Base-by-base conservation (phyloP, 176 grass and related monocot species). In the Saccharum spontaneum region DNA sequence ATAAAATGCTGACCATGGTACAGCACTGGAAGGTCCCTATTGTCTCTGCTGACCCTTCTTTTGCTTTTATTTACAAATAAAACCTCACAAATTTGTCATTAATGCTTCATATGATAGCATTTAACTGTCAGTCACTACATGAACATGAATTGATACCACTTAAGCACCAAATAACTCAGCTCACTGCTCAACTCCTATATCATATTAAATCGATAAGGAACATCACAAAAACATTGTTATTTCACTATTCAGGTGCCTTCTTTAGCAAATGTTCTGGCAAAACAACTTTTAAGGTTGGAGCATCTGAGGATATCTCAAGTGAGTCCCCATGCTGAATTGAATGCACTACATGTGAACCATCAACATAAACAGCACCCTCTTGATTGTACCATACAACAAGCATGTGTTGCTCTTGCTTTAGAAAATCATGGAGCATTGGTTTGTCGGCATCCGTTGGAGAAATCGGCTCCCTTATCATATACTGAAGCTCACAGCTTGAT, bases 401-500 rank as follows among this genome's bases (percentile, higher is more conserved):
- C 68, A 95, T 87, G 14, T 71, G 64, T 74, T 92, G 75, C 7
- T 65, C 83, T 69, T 86, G 82, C 83, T 92, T 94, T 71, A 98
- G 60, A 73, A 95, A 90, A 30, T 89, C 89, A 73, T 92, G 96
- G 74, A 98, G 81, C 73, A 92, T 77, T 67, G 85, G 83, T 62
- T 65, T 80, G 57, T 94, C 91, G 1, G 75, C 79, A 63, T 84
- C 80, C 11, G 54, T 84, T 49, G 89, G 87, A 4, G 71, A 85
- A 71, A 98, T 95, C 23, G 93, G 96, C 73, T 98, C 96, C 83
- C 96, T 92, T 83, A 94, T 92, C 89, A 98, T 98, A 78, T 94
- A 98, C 46, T 98, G 96, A 89, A 95, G 96, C 52, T 98, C 91
- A 28, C 15, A 77, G 41, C 85, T 90, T 79, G 75, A 87, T 73